Percentiles rank a stretch among this genome's conserved stretches.
Conservation (phyloP, 805 yeast species). For the Saturnispora silvae region DNA sequence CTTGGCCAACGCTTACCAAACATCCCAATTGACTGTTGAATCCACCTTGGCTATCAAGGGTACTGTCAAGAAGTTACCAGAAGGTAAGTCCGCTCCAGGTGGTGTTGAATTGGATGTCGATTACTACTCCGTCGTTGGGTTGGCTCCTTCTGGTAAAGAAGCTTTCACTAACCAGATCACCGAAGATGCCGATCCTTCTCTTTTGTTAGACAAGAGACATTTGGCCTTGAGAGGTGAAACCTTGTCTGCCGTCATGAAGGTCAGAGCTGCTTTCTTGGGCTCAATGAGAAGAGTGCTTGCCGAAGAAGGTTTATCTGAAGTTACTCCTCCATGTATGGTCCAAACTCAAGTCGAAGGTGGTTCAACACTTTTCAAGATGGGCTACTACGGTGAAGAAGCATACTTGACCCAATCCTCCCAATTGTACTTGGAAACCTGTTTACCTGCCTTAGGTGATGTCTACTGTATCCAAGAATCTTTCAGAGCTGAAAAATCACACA, state of each 20-base stretch:
- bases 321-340: constrained; percentile 99
- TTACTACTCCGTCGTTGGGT: constrained; percentile 78
- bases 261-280: constrained; percentile 69
- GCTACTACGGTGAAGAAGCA: constrained; percentile 96
- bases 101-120: constrained; percentile 91
- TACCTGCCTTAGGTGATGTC: constrained; percentile 95
- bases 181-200: constrained; percentile 88
- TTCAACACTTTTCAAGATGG: constrained; percentile 83
- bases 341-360: constrained; percentile 99
- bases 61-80: constrained; percentile 72
- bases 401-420: constrained; percentile 95
- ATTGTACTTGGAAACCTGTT: constrained; percentile 89
- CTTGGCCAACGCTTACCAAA: constrained; percentile 81
- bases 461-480: constrained; percentile 96
- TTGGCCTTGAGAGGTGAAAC: constrained; percentile 95
- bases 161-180: constrained; percentile 90
- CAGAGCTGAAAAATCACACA: constrained; percentile 98
- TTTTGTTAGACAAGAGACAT: constrained; percentile 91
- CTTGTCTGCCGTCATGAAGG: constrained; percentile 84
- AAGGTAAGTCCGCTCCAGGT: constrained; percentile 95
- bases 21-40: constrained; percentile 79
- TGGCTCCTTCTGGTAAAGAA: constrained; percentile 95
- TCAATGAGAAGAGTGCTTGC: constrained; percentile 67
- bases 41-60: constrained; percentile 77
- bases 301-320: constrained; percentile 74